These are phyloP conservation scores for Rhodotorula sphaerocarpa DNA, from an alignment of 768 basidiomycete species.

Conservation along the genomic window DNA sequence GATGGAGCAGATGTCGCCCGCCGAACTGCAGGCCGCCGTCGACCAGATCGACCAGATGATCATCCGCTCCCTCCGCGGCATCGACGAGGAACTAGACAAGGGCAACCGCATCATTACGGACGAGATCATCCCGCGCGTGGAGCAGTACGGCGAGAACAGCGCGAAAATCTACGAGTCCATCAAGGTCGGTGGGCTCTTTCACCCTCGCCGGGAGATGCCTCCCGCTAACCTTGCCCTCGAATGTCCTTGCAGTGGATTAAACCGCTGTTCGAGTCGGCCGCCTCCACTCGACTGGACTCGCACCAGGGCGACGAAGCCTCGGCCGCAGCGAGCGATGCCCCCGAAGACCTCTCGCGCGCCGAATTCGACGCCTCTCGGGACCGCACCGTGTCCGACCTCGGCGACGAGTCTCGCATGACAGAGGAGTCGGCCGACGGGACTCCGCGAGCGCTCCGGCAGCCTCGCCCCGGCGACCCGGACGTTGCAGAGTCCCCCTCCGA, in stretches of 20 bases:
- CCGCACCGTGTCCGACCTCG: slow-evolving; percentile 19
- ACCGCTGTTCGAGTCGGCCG: slow-evolving; percentile 89
- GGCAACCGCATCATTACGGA: slow-evolving; percentile 77
- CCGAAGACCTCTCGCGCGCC: slow-evolving; percentile 48
- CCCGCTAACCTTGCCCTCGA: background rate
- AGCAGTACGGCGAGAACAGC: slow-evolving; percentile 75
- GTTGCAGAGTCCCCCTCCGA: background rate
- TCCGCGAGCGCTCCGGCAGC: background rate
- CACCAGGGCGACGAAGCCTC: slow-evolving; percentile 55
- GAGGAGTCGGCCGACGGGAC: slow-evolving; percentile 9
- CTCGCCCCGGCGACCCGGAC: background rate
- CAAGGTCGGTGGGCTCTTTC: slow-evolving; percentile 52
- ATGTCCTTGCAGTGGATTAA: slow-evolving; percentile 81
- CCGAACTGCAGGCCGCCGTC: slow-evolving; percentile 46
- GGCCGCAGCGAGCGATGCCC: slow-evolving; percentile 51
- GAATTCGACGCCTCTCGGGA: background rate
- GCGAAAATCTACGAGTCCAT: slow-evolving; percentile 84
- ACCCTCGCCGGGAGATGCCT: background rate
- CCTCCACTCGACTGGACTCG: slow-evolving; percentile 65
- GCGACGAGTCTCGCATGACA: slow-evolving; percentile 13
- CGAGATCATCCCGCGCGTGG: slow-evolving; percentile 75
- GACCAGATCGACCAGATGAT: slow-evolving; percentile 93
- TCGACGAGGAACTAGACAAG: slow-evolving; percentile 85
- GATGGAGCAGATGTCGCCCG: slow-evolving; percentile 15
- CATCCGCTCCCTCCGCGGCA: slow-evolving; percentile 83